Evolutionary conservation across 139 green algal genomes (phyloP).

Genomic region (Micractinium sp.): DNA sequence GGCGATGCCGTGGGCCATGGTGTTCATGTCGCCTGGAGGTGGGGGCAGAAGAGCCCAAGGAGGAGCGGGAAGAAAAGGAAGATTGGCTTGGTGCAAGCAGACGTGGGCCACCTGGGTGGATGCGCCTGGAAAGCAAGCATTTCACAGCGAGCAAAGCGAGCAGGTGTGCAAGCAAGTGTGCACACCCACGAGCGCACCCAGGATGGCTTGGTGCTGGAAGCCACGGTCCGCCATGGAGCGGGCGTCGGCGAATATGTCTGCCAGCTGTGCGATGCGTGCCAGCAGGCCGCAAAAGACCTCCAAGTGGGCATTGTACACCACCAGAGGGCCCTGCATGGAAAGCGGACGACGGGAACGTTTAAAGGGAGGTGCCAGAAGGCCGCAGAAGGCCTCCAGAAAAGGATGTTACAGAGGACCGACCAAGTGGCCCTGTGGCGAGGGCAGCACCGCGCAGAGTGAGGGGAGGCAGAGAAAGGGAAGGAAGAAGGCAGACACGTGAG

Average conservation of each 20-base stretch:
- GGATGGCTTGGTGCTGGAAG: constrained; percentile 47
- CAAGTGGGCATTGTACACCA: constrained; percentile 86
- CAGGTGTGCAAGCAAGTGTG: background rate
- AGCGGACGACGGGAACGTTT: background rate
- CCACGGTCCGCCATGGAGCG: constrained; percentile 31
- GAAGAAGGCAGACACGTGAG: background rate
- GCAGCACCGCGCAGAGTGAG: background rate
- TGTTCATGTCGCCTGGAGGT: constrained; percentile 80
- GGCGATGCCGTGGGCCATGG: constrained; percentile 85
- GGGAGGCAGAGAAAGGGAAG: background rate
- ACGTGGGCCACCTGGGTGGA: background rate
- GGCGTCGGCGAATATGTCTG: constrained; percentile 76
- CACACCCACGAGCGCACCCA: constrained; percentile 50
- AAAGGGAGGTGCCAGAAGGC: no score
- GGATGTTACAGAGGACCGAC: no score
- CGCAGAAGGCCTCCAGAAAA: no score
- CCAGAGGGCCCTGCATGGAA: constrained; percentile 52
- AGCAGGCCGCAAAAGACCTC: constrained; percentile 93
- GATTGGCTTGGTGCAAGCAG: background rate
- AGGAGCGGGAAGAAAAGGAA: background rate
- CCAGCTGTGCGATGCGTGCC: constrained; percentile 77
- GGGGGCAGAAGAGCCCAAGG: background rate
- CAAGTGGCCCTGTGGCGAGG: no score
- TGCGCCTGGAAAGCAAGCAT: background rate
- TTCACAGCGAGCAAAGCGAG: background rate